A percentile compares a stretch with the other conserved stretches of the same genome.
phyloP scores from a whole-genome alignment of 148 eudicot species.

The Silene uniflora region DNA sequence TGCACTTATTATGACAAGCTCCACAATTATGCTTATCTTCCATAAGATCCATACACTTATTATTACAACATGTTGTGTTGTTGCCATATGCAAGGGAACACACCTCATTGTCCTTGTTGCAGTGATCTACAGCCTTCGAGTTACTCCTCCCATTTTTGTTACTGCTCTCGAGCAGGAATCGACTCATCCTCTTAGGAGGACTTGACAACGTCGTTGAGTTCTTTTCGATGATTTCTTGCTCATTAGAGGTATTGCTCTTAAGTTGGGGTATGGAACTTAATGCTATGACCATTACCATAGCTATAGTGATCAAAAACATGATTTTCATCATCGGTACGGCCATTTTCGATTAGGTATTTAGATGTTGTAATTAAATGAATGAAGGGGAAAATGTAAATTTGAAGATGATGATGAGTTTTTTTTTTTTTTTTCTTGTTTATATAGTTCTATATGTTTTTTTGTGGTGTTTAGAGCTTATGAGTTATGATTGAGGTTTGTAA shows the following conservation, averaged over 20 bases:
- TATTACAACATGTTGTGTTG: slow-evolving; percentile 20
- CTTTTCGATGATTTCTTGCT: background rate
- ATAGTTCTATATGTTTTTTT: no score
- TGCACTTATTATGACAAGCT: slow-evolving; percentile 50
- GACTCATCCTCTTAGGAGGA: slow-evolving; percentile 38
- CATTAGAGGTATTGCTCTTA: background rate
- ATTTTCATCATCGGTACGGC: slow-evolving; percentile 15
- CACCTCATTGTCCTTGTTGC: slow-evolving; percentile 45
- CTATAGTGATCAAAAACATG: slow-evolving; percentile 26
- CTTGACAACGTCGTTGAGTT: background rate
- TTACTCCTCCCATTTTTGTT: slow-evolving; percentile 13
- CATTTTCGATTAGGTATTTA: background rate
- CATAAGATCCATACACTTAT: slow-evolving; percentile 55
- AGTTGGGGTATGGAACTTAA: slow-evolving; percentile 11
- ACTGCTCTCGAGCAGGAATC: slow-evolving; percentile 38
- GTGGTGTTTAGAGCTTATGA: background rate
- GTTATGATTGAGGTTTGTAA: background rate
- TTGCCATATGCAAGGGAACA: slow-evolving; percentile 26
- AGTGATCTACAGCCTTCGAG: slow-evolving; percentile 53
- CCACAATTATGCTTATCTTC: slow-evolving; percentile 51
- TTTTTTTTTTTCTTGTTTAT: background rate
- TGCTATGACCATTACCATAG: slow-evolving; percentile 28
- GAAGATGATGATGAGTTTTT: background rate
- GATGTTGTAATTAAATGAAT: background rate
- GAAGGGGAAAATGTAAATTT: background rate